Evolutionary conservation across 805 yeast species (phyloP).

Genomic region (Candida incommunis): DNA sequence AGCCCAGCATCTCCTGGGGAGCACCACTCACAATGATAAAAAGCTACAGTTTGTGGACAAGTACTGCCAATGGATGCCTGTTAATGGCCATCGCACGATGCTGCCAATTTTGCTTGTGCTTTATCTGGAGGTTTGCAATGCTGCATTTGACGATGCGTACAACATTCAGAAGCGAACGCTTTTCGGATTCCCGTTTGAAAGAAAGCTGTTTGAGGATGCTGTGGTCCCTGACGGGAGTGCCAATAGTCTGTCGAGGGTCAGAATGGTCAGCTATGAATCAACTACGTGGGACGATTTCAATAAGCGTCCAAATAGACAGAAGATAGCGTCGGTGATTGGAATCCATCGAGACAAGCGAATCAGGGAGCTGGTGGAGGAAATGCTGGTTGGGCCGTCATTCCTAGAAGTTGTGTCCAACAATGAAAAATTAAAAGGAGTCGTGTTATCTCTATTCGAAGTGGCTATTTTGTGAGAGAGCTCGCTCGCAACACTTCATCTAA

Average conservation of each 20-base stretch:
- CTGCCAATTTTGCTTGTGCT: neutral
- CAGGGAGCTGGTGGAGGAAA: neutral
- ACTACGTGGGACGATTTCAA: neutral
- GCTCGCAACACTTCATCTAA: too few species aligned
- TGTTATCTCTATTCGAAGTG: neutral
- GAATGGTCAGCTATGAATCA: neutral
- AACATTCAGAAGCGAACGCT: neutral
- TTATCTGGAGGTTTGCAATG: neutral
- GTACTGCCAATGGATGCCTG: neutral
- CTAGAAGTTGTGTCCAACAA: neutral
- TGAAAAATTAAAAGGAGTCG: neutral
- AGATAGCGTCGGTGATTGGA: neutral
- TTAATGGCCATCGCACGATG: neutral
- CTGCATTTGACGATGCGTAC: neutral
- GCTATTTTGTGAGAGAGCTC: neutral
- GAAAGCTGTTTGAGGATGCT: neutral
- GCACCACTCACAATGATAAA: neutral
- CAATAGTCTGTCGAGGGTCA: neutral
- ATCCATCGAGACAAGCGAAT: neutral
- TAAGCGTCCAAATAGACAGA: neutral
- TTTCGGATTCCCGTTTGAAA: neutral
- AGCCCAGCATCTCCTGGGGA: neutral
- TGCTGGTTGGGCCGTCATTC: neutral
- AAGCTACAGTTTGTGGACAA: neutral
- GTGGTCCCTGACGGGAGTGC: neutral